Evolutionary conservation across 257 asterid genomes (phyloP), one percentile per base, ranked within the genome.

Genomic region (Solanum clarkiae): DNA sequence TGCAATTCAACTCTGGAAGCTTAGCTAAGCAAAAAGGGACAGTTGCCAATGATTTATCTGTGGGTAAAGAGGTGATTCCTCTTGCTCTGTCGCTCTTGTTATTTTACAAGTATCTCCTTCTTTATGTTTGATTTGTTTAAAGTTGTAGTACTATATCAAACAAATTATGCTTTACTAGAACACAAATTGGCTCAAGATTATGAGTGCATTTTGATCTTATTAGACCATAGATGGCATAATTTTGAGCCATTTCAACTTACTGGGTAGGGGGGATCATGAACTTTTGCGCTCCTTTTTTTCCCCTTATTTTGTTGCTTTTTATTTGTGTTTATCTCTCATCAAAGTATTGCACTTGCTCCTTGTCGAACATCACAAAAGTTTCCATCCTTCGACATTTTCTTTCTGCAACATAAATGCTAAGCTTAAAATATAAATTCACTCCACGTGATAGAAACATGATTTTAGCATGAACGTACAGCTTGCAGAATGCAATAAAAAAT

Each of bases 11-110:
- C 88, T 89, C 95, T 56, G 95, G 92, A 87, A 90, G 89, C 90
- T 88, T 93, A 71, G 84, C 93, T 69, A 92, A 90, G 82, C 93
- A 89, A 88, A 95, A 93, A 87, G 91, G 86, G 81, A 89, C 92
- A 80, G 89, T 83, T 80, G 90, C 91, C 68, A 90, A 84, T 82
- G 95, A 91, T 75, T 84, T 88, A 24, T 65, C 89, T 82, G 47
- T 74, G 83, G 56, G 91, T 86, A 93, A 90, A 90, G 97, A 92
- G 90, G 98, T 95, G 86, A 87, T 89, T 80, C 29, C 20, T 54
- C 56, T 84, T 3, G 1, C 63, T 84, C 17, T 74, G 49, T 15
- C 29, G 29, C 47, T 79, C 82, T 79, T 79, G 47, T 26, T 51
- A 15, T 2, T 53, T 53, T 29, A 16, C 29, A 53, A 72, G 20